A percentile compares a stretch with the other conserved stretches of the same genome.
Conservation (phyloP, 805 yeast genomes). For the Kuraishia borneana region DNA sequence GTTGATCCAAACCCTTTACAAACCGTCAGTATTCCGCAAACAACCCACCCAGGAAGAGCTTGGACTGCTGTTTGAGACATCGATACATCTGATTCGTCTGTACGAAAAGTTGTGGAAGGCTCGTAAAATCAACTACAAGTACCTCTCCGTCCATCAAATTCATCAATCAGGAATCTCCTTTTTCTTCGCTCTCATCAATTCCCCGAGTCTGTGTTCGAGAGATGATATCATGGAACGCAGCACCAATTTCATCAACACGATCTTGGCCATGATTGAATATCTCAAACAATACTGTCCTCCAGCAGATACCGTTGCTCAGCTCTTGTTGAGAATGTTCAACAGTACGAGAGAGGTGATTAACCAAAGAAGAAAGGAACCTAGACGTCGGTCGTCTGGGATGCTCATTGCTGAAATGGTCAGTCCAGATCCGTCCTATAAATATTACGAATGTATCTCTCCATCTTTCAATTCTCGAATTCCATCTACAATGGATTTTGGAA, state of each 20-base stretch:
- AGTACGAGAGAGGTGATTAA: slow-evolving; percentile 6
- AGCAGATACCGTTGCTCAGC: slow-evolving; percentile 6
- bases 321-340: slow-evolving; percentile 7
- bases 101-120: slow-evolving; percentile 6
- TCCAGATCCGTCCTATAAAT: not conserved
- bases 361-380: slow-evolving; percentile 3
- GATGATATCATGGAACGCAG: slow-evolving; percentile 4
- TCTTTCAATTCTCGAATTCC: not conserved
- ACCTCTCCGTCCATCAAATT: slow-evolving; percentile 10
- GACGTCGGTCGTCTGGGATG: slow-evolving; percentile 1
- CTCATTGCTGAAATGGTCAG: slow-evolving; percentile 1
- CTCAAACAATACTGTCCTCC: slow-evolving; percentile 8
- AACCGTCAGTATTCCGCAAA: slow-evolving; percentile 5
- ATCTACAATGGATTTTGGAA: not conserved
- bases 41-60: slow-evolving; percentile 4
- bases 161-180: slow-evolving; percentile 10
- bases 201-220: slow-evolving; percentile 5
- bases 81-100: slow-evolving; percentile 6
- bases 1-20: slow-evolving; percentile 8
- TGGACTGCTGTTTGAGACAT: slow-evolving; percentile 6
- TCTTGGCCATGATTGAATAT: slow-evolving; percentile 2
- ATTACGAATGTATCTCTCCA: slow-evolving; percentile 1
- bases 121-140: slow-evolving; percentile 10
- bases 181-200: slow-evolving; percentile 10
- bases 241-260: slow-evolving; percentile 2